phyloP scores from a whole-genome alignment of 768 basidiomycete species.

The Cubamyces lactineus region DNA sequence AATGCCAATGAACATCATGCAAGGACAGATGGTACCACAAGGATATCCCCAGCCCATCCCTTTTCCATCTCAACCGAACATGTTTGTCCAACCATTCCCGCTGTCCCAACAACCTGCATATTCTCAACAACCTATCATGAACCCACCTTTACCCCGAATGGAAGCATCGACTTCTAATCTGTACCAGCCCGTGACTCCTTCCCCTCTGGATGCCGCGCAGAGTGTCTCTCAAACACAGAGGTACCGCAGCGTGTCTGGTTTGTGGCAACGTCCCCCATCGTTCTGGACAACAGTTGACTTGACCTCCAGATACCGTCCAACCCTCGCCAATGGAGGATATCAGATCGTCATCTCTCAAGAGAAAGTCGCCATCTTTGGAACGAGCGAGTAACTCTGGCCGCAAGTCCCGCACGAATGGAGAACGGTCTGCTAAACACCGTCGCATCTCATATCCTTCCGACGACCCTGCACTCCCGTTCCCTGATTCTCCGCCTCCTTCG shows the following conservation, averaged over 20 bases:
- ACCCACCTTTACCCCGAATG: not conserved
- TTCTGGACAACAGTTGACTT: not conserved
- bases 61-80: slow-evolving; percentile 2
- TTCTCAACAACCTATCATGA: not conserved
- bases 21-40: not conserved
- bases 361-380: slow-evolving; percentile 4
- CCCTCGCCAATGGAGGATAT: slow-evolving; percentile 11
- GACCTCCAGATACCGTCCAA: not conserved
- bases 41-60: slow-evolving; percentile 7
- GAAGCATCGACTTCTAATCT: not conserved
- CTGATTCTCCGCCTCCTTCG: not conserved
- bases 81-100: slow-evolving; percentile 2
- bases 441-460: slow-evolving; percentile 5
- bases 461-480: slow-evolving; percentile 1
- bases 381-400: not conserved
- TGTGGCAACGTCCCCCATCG: not conserved
- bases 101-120: slow-evolving; percentile 3
- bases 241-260: slow-evolving; percentile 12
- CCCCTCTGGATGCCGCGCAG: not conserved
- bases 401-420: not conserved
- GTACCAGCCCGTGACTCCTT: not conserved
- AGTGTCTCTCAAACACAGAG: not conserved
- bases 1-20: slow-evolving; percentile 7
- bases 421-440: slow-evolving; percentile 3
- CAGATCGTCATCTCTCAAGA: slow-evolving; percentile 6